A percentile compares a stretch with the other conserved stretches of the same genome.
Evolutionary conservation across 2,329 filamentous ascomycete species (phyloP).

Genomic region (Sphaerulina vaccinii): DNA sequence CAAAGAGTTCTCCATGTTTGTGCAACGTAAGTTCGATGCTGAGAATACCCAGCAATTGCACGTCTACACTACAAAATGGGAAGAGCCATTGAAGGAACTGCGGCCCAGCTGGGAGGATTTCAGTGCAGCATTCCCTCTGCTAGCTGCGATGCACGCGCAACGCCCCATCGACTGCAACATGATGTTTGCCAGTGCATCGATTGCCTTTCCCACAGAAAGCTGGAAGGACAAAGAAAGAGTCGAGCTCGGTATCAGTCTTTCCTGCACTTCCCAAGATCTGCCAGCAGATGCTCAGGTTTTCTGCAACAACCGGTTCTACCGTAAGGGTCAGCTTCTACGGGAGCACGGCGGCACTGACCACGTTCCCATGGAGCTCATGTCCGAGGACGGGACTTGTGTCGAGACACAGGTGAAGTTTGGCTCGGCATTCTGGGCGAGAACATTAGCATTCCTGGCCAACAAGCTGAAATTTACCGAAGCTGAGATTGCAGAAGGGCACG

Average conservation of each 20-base stretch:
- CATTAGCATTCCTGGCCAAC: constrained; percentile 35
- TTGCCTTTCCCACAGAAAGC: constrained; percentile 43
- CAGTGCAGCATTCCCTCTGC: constrained; percentile 34
- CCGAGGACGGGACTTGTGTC: constrained; percentile 18
- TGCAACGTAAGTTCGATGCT: constrained; percentile 35
- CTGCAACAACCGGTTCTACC: constrained; percentile 31
- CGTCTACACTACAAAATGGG: constrained; percentile 40
- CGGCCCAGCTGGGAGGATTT: constrained; percentile 33
- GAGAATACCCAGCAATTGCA: constrained; percentile 31
- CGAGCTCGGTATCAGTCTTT: constrained; percentile 35
- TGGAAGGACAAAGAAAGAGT: constrained; percentile 37
- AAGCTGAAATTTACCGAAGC: constrained; percentile 9
- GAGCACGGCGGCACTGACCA: constrained; percentile 26
- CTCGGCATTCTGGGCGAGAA: constrained; percentile 46
- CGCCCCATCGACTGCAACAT: constrained; percentile 37
- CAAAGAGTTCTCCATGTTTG: constrained; percentile 43
- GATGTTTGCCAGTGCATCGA: constrained; percentile 43
- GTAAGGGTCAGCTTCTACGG: constrained; percentile 23
- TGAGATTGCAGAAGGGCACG: neutral
- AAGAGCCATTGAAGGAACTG: constrained; percentile 35
- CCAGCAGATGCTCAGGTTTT: constrained; percentile 22
- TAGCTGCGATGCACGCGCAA: constrained; percentile 29
- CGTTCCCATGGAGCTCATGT: constrained; percentile 19
- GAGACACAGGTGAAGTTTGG: constrained; percentile 41
- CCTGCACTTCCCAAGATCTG: constrained; percentile 31